Evolutionary conservation across 1,284 basidiomycete species (phyloP), one percentile per base, ranked within the genome.

Genomic region (Hymenochaete sp.): DNA sequence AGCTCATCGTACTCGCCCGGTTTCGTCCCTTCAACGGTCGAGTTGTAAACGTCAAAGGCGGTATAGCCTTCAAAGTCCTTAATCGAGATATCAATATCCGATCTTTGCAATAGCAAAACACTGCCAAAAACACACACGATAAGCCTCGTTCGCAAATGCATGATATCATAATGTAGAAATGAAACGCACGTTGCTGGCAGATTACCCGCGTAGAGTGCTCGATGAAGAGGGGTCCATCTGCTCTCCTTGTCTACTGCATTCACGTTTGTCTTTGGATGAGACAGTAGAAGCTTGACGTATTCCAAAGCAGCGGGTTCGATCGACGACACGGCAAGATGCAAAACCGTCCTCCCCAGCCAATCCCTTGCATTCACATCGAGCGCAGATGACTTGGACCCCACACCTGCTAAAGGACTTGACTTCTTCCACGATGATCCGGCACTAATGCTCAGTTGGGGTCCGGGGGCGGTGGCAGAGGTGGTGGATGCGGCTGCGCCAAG

Each of bases 1-100:
- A 70, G 71, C 19, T 62, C 57, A 10, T 66, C 61, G 2, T 59
- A 52, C 1, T 45, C 51, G 31, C 40, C 66, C 3, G 88, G 88
- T 57, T 79, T 75, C 1, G 79, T 81, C 10, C 77, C 82, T 49
- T 80, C 75, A 25, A 96, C 69, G 0, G 91, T 95, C 3, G 84
- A 82, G 58, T 97, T 97, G 67, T 93, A 98, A 21, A 98, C 66
- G 58, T 98, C 95, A 53, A 93, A 93, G 0, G 93, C 80, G 0
- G 90, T 92, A 61, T 96, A 83, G 1, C 93, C 95, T 57, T 98
- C 95, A 28, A 70, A 61, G 58, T 98, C 96, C 61, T 91, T 93
- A 47, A 91, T 56, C 1, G 74, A 67, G 0, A 71, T 63, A 57
- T 98, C 91, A 14, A 79, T 79, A 56, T 95, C 90, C 22, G 70